These are phyloP conservation scores for Neofusicoccum parvum DNA, from an alignment of 2,329 filamentous ascomycete species.

Conservation along the genomic window DNA sequence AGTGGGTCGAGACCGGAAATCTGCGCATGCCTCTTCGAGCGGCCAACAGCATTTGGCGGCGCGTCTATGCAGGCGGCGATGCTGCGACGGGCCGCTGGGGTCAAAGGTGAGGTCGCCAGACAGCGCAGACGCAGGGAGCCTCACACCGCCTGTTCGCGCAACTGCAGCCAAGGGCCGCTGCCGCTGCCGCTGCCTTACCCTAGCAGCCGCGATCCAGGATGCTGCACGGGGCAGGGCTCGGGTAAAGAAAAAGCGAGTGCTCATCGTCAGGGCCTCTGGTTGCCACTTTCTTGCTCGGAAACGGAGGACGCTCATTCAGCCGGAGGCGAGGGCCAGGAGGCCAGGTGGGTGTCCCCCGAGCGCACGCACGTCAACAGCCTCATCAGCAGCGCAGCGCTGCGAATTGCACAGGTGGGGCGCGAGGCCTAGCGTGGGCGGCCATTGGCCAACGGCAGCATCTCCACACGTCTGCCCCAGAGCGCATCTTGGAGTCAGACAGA, in stretches of 20 bases:
- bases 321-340: background rate
- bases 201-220: conserved; percentile 2
- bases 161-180: conserved; percentile 10
- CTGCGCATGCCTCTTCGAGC: conserved; percentile 16
- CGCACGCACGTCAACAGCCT: conserved; percentile 9
- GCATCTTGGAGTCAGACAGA: conserved; percentile 13
- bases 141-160: conserved; percentile 19
- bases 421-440: background rate
- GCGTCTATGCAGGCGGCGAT: conserved; percentile 11
- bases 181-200: background rate
- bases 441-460: background rate
- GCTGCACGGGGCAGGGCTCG: background rate
- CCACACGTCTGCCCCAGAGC: conserved; percentile 11
- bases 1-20: conserved; percentile 8
- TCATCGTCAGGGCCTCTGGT: conserved; percentile 1
- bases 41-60: conserved; percentile 7
- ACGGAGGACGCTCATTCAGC: conserved; percentile 6
- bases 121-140: conserved; percentile 17
- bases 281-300: conserved; percentile 7
- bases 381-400: conserved; percentile 1
- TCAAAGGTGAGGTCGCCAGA: conserved; percentile 6
- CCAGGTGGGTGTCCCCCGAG: background rate
- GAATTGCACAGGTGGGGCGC: conserved; percentile 1
- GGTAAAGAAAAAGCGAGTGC: background rate
- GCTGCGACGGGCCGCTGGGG: conserved; percentile 3